Evolutionary conservation across 495 filamentous ascomycete genomes (phyloP).

Genomic region (Trichocladium antarcticum): DNA sequence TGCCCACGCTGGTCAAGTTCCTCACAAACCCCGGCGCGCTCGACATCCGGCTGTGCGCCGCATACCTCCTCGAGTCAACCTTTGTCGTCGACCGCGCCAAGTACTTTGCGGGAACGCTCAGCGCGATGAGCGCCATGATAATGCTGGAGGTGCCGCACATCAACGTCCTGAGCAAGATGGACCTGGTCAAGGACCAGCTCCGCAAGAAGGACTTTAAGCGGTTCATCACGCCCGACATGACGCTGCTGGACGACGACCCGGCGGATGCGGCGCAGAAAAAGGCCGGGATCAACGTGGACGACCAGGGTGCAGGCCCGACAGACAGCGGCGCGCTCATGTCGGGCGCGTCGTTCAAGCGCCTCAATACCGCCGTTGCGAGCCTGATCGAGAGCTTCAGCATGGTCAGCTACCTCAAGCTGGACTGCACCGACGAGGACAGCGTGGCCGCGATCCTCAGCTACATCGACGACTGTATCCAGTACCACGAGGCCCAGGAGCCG

Average conservation of each 20-base stretch:
- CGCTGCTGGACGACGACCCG: conserved; percentile 61
- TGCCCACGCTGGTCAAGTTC: conserved; percentile 75
- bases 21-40: conserved; percentile 68
- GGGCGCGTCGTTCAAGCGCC: conserved; percentile 60
- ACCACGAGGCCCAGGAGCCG: conserved; percentile 91
- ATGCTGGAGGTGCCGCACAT: conserved; percentile 94
- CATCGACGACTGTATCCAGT: conserved; percentile 94
- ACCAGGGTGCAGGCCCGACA: conserved; percentile 42
- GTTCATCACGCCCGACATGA: conserved; percentile 73
- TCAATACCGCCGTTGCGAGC: conserved; percentile 77
- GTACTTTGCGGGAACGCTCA: conserved; percentile 90
- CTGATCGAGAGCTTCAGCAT: conserved; percentile 96
- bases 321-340: conserved; percentile 59
- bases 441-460: conserved; percentile 85
- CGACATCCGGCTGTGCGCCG: conserved; percentile 84
- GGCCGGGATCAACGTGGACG: conserved; percentile 28
- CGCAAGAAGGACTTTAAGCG: conserved; percentile 72
- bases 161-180: conserved; percentile 95
- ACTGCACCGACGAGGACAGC: conserved; percentile 88
- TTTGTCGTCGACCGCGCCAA: conserved; percentile 93
- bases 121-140: conserved; percentile 96
- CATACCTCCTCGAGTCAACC: conserved; percentile 88
- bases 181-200: conserved; percentile 76
- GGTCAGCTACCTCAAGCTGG: conserved; percentile 85
- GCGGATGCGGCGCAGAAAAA: conserved; percentile 38